phyloP scores from a whole-genome alignment of 75 land plant species.

The Selaginella moellendorffii region DNA sequence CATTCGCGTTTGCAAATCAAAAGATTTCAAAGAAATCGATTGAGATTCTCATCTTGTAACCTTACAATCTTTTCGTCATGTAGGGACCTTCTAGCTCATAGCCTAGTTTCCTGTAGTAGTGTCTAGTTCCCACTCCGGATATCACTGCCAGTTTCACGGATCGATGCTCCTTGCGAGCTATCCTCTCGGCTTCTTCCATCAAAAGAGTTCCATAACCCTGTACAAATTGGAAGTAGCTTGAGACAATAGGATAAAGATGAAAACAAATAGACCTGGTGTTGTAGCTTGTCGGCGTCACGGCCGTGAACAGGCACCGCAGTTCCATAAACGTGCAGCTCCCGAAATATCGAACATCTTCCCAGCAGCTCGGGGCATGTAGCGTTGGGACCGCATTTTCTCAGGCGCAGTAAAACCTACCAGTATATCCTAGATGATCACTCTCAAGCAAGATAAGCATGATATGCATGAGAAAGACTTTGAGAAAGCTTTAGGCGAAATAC shows the following conservation, averaged over 20 bases:
- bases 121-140: slow-evolving; percentile 92
- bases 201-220: slow-evolving; percentile 95
- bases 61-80: too few relatives aligned
- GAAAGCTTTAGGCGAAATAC: too few relatives aligned
- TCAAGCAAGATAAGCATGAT: too few relatives aligned
- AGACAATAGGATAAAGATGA: too few relatives aligned
- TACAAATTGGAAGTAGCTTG: too few relatives aligned
- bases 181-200: slow-evolving; percentile 96
- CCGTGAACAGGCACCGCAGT: slow-evolving; percentile 99
- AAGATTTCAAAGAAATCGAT: too few relatives aligned
- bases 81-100: slow-evolving; percentile 98
- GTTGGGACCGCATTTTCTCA: slow-evolving; percentile 80
- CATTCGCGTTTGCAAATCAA: too few relatives aligned
- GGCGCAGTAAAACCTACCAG: slow-evolving; percentile 78
- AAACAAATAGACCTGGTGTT: slow-evolving; percentile 99
- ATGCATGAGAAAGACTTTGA: too few relatives aligned
- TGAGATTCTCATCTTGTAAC: too few relatives aligned
- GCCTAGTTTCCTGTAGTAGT: slow-evolving; percentile 90
- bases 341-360: slow-evolving; percentile 91
- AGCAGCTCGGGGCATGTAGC: slow-evolving; percentile 74
- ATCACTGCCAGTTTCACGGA: slow-evolving; percentile 85
- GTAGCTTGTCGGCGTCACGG: slow-evolving; percentile 83
- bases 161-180: slow-evolving; percentile 67
- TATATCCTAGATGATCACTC: too few relatives aligned
- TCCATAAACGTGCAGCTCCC: slow-evolving; percentile 98